These are phyloP conservation scores for Areca catechu DNA, from an alignment of 176 grass and related monocot genomes.

Conservation along the genomic window DNA sequence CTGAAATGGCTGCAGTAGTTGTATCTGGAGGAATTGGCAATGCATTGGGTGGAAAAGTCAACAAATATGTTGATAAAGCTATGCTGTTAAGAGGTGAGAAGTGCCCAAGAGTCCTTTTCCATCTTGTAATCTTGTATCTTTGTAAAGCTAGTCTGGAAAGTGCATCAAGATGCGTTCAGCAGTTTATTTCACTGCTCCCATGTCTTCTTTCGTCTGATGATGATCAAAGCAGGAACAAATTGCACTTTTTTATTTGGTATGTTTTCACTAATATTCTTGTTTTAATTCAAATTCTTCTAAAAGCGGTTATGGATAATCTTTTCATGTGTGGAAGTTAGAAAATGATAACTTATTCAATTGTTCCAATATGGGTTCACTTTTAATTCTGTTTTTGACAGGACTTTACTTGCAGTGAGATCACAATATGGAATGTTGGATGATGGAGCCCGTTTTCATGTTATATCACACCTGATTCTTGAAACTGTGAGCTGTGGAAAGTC, in stretches of 20 bases:
- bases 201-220: constrained; percentile 69
- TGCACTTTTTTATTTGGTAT: constrained; percentile 93
- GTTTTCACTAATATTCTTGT: neutral
- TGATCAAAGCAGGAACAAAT: constrained; percentile 73
- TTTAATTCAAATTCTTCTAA: too few relatives aligned
- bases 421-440: constrained; percentile 70
- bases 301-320: too few relatives aligned
- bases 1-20: constrained; percentile 97
- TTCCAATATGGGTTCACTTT: neutral
- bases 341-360: too few relatives aligned
- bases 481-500: constrained; percentile 77
- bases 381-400: constrained; percentile 36
- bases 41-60: constrained; percentile 61
- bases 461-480: constrained; percentile 87
- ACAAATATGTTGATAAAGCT: constrained; percentile 82
- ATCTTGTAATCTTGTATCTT: constrained; percentile 79
- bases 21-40: constrained; percentile 81
- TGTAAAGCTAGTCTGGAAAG: constrained; percentile 90
- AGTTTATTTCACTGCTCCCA: constrained; percentile 81
- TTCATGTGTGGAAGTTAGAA: too few relatives aligned
- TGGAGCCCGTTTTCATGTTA: constrained; percentile 77
- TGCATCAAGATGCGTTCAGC: constrained; percentile 62
- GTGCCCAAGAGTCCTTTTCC: constrained; percentile 81
- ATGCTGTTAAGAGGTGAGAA: constrained; percentile 85
- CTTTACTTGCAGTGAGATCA: constrained; percentile 67